phyloP scores from a whole-genome alignment of 2,329 filamentous ascomycete genomes.

The Aspergillus ibericus region DNA sequence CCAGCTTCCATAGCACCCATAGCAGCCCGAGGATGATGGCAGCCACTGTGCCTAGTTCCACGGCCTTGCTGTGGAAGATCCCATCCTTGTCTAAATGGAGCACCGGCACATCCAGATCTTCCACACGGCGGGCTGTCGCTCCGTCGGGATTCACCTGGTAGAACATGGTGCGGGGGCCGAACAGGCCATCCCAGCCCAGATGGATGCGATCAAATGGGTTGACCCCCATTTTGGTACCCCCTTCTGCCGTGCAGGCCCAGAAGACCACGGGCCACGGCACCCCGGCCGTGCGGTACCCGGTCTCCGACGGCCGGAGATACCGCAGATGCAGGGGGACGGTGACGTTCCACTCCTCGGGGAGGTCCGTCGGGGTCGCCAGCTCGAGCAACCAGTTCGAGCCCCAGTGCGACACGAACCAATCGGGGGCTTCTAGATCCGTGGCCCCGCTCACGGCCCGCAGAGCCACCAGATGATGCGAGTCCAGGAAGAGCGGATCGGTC shows the following conservation, averaged over 20 bases:
- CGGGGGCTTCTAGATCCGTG: conserved; percentile 86
- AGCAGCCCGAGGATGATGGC: conserved; percentile 64
- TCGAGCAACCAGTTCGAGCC: conserved; percentile 77
- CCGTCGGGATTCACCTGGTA: conserved; percentile 67
- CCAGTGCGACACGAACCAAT: conserved; percentile 75
- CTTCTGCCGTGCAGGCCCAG: conserved; percentile 75
- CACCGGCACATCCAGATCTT: conserved; percentile 64
- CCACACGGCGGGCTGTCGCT: conserved; percentile 45
- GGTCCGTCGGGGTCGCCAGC: conserved; percentile 54
- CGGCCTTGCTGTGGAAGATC: conserved; percentile 34
- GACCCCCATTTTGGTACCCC: conserved; percentile 63
- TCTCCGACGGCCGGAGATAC: conserved; percentile 66
- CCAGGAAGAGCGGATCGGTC: conserved; percentile 65
- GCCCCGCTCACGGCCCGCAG: conserved; percentile 70
- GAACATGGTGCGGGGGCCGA: conserved; percentile 74
- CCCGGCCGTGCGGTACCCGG: conserved; percentile 56
- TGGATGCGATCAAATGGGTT: conserved; percentile 86
- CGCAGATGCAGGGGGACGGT: conserved; percentile 79
- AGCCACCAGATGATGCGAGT: conserved; percentile 73
- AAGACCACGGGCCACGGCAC: conserved; percentile 82
- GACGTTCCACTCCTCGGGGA: conserved; percentile 33
- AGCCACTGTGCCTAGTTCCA: conserved; percentile 57
- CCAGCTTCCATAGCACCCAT: conserved; percentile 68
- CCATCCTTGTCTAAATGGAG: conserved; percentile 56
- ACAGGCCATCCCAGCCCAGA: conserved; percentile 82